These are phyloP conservation scores for Mallotus repandus DNA, from an alignment of 441 rosid genomes.

Conservation along the genomic window DNA sequence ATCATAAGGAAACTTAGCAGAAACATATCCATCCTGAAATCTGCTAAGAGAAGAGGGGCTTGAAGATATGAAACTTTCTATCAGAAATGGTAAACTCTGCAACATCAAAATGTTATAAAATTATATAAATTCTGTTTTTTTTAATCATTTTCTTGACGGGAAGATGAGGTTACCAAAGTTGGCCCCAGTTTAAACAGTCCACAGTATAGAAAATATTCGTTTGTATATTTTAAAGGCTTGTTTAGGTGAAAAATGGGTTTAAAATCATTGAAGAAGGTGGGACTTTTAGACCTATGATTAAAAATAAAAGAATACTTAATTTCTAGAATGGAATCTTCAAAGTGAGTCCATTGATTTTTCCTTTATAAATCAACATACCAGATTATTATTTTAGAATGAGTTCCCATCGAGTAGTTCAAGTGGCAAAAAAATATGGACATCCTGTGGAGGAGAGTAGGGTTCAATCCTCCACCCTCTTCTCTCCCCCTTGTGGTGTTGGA, in stretches of 20 bases:
- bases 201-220: background rate
- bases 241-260: background rate
- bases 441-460: no score
- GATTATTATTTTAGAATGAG: no score
- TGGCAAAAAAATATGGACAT: no score
- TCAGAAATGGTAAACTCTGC: background rate
- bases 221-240: background rate
- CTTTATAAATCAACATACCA: background rate
- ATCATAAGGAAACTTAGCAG: background rate
- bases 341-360: background rate
- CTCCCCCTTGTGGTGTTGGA: no score
- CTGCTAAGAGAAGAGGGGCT: background rate
- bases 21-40: background rate
- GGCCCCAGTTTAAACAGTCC: background rate
- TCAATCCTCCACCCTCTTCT: no score
- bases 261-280: background rate
- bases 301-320: no score
- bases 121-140: background rate
- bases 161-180: background rate
- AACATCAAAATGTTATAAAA: background rate
- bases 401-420: no score
- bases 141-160: background rate
- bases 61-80: background rate
- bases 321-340: background rate
- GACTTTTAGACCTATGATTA: background rate